These are phyloP conservation scores for Fusarium virguliforme DNA, from an alignment of 2,329 filamentous ascomycete genomes.

Conservation along the genomic window DNA sequence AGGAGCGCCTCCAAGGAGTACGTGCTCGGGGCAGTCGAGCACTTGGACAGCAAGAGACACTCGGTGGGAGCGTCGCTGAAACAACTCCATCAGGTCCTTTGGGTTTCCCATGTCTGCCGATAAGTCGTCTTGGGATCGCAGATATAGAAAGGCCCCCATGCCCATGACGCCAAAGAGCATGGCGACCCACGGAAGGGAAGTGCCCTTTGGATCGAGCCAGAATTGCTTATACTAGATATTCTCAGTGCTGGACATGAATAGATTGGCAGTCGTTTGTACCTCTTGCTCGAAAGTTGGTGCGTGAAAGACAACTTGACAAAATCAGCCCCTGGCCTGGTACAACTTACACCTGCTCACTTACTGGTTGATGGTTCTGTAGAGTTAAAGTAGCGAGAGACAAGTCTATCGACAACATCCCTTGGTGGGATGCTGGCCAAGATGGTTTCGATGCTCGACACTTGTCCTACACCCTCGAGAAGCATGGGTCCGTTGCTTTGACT, in stretches of 20 bases:
- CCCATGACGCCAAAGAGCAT: conserved; percentile 38
- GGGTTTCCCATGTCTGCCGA: conserved; percentile 28
- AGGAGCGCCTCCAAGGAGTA: conserved; percentile 29
- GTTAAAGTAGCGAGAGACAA: conserved; percentile 42
- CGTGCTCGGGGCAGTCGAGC: conserved; percentile 23
- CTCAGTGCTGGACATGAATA: background rate
- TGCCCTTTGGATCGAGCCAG: conserved; percentile 24
- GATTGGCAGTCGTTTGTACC: background rate
- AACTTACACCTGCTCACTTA: background rate
- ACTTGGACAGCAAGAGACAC: conserved; percentile 39
- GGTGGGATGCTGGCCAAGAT: conserved; percentile 38
- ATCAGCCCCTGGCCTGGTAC: background rate
- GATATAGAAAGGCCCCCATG: conserved; percentile 33
- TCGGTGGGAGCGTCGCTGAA: conserved; percentile 37
- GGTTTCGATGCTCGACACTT: conserved; percentile 10
- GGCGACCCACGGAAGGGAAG: conserved; percentile 34
- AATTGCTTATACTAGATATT: conserved; percentile 28
- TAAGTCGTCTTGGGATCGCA: conserved; percentile 34
- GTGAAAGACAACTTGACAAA: conserved; percentile 36
- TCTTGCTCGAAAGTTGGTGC: conserved; percentile 38
- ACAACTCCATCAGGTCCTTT: conserved; percentile 23
- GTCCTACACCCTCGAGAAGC: conserved; percentile 22
- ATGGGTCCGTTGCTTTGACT: conserved; percentile 27
- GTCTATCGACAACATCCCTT: conserved; percentile 29
- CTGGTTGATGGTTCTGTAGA: conserved; percentile 35